Conservation (phyloP, 148 eudicot genomes). For the Silene conica region DNA sequence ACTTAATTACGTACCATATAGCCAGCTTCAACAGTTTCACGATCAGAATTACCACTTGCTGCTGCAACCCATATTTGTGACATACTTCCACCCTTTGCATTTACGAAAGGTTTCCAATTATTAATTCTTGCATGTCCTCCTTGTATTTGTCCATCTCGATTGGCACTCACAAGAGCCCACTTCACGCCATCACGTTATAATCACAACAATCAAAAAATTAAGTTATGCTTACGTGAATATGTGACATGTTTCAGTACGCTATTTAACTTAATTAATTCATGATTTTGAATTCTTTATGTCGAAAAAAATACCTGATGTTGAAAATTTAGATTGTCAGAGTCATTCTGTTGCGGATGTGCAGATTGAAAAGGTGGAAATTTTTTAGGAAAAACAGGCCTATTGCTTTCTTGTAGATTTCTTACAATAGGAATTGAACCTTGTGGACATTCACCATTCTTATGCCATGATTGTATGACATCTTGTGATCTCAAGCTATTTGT, state of each 20-base stretch:
- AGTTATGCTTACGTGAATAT: no score
- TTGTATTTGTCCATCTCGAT: not conserved
- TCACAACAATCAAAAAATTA: no score
- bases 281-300: no score
- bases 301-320: not conserved
- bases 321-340: not conserved
- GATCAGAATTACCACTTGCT: not conserved
- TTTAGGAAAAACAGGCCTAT: not conserved
- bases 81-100: not conserved
- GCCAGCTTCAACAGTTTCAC: not conserved
- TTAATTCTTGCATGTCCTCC: not conserved
- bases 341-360: not conserved
- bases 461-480: not conserved
- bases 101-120: not conserved
- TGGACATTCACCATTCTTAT: conserved; percentile 6
- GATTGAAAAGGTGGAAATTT: not conserved
- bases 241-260: no score
- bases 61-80: not conserved
- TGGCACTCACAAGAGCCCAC: not conserved
- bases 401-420: not conserved
- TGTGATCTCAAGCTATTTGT: not conserved
- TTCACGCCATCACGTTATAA: not conserved
- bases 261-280: no score
- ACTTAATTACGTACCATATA: not conserved
- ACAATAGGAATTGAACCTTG: conserved; percentile 10